Percentiles rank a stretch among this genome's conserved stretches.
phyloP scores from a whole-genome alignment of 495 filamentous ascomycete genomes.

The Podospora anserina region DNA sequence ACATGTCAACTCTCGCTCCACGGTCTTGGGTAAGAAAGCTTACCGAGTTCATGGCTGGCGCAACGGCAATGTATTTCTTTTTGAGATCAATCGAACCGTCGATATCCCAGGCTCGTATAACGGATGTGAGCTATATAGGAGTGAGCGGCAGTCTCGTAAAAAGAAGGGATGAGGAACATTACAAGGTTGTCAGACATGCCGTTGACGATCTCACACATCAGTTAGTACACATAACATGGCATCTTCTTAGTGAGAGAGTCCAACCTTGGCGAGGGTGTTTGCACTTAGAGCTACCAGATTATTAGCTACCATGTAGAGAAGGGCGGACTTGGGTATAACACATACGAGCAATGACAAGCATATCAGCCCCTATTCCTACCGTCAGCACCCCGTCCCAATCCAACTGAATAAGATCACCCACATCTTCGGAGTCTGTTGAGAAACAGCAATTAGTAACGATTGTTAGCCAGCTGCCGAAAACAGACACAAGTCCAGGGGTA shows the following conservation, averaged over 20 bases:
- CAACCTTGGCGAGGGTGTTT: conserved; percentile 72
- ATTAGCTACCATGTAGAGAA: neutral
- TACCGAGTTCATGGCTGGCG: conserved; percentile 42
- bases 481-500: neutral
- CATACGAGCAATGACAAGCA: conserved; percentile 76
- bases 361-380: conserved; percentile 55
- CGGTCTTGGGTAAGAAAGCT: no score
- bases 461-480: neutral
- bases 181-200: conserved; percentile 44
- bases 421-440: conserved; percentile 25
- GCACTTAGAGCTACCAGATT: conserved; percentile 44
- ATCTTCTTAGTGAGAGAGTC: neutral
- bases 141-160: neutral
- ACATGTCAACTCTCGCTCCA: neutral
- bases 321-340: conserved; percentile 23
- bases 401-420: conserved; percentile 6
- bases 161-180: neutral
- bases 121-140: conserved; percentile 39
- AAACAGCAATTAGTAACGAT: neutral
- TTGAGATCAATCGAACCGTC: conserved; percentile 56
- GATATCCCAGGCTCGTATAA: conserved; percentile 88
- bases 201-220: conserved; percentile 17
- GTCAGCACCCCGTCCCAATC: neutral
- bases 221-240: neutral
- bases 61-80: conserved; percentile 60